These are phyloP conservation scores for Kitagawia praeruptora DNA, from an alignment of 129 eudicot species.

Conservation along the genomic window DNA sequence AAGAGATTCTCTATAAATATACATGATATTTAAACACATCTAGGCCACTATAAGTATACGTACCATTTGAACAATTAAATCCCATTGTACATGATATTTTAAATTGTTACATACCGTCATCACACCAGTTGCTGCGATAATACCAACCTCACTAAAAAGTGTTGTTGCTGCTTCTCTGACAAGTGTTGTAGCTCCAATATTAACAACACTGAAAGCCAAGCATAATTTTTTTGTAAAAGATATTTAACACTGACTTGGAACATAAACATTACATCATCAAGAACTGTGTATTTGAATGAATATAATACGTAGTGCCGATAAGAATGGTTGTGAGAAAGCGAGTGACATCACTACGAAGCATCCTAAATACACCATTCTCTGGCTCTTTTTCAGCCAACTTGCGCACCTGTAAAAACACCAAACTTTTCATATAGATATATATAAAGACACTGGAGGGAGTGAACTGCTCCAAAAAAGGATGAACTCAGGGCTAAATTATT, in stretches of 20 bases:
- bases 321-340: slow-evolving; percentile 68
- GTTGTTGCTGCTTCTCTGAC: slow-evolving; percentile 70
- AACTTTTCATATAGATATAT: not conserved
- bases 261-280: not conserved
- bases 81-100: not conserved
- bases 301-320: slow-evolving; percentile 60
- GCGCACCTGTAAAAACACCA: slow-evolving; percentile 32
- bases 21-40: too few relatives aligned
- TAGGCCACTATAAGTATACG: not conserved
- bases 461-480: too few relatives aligned
- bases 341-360: slow-evolving; percentile 61
- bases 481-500: not conserved
- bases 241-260: not conserved
- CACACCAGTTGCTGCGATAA: slow-evolving; percentile 68
- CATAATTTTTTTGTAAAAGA: not conserved
- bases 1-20: too few relatives aligned
- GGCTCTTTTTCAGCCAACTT: slow-evolving; percentile 71
- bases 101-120: slow-evolving; percentile 43
- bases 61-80: not conserved
- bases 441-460: not conserved
- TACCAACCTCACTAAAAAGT: slow-evolving; percentile 67
- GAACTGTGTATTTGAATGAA: not conserved
- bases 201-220: slow-evolving; percentile 42
- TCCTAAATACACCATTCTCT: slow-evolving; percentile 60
- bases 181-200: slow-evolving; percentile 70